phyloP scores from a whole-genome alignment of 371 early-diverging fungal genomes.

The Rhizomucor miehei region DNA sequence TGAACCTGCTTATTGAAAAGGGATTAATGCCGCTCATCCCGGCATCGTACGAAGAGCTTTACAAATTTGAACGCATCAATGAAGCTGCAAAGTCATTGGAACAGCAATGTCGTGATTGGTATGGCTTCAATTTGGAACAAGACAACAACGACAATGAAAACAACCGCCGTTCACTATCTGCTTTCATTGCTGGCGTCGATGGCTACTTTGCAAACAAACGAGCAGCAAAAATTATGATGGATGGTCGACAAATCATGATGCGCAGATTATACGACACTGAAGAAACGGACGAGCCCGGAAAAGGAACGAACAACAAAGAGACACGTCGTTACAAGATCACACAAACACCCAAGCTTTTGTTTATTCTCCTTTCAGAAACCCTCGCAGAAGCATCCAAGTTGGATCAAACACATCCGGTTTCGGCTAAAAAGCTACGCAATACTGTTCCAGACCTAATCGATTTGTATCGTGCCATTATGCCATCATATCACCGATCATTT shows the following conservation, averaged over 20 bases:
- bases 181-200: conserved; percentile 18
- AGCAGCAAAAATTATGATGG: conserved; percentile 23
- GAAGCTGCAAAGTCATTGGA: conserved; percentile 7
- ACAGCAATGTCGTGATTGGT: conserved; percentile 5
- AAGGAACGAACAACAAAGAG: background rate
- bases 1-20: conserved; percentile 6
- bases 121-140: no score
- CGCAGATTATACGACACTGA: conserved; percentile 41
- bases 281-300: conserved; percentile 9
- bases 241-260: conserved; percentile 41
- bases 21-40: conserved; percentile 14
- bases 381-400: conserved; percentile 31
- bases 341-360: conserved; percentile 38
- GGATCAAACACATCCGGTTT: conserved; percentile 27
- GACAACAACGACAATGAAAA: no score
- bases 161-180: no score
- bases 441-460: conserved; percentile 43
- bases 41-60: conserved; percentile 7
- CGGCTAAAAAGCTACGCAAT: conserved; percentile 26
- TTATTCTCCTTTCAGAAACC: conserved; percentile 29
- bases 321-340: conserved; percentile 29
- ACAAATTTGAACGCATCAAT: conserved; percentile 8
- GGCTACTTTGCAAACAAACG: conserved; percentile 35
- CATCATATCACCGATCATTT: conserved; percentile 37
- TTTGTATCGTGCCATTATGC: conserved; percentile 54